Evolutionary conservation across 2,329 filamentous ascomycete genomes (phyloP).

Genomic region (Fusarium verrucosum): DNA sequence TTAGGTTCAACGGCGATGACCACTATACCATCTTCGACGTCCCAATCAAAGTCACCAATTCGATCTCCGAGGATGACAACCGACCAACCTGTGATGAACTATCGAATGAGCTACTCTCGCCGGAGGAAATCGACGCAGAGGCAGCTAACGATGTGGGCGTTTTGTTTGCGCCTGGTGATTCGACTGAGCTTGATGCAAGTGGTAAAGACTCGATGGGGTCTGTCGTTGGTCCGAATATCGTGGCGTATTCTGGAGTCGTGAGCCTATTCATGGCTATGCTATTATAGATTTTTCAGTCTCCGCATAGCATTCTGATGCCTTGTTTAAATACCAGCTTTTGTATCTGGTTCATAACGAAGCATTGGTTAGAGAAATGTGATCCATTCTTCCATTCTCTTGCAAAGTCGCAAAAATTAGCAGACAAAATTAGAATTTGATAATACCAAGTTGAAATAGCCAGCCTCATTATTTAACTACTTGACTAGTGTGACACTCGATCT

Average conservation of each 20-base stretch:
- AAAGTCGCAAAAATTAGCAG: not conserved
- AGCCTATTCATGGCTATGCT: constrained; percentile 5
- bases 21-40: constrained; percentile 77
- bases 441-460: not conserved
- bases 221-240: not conserved
- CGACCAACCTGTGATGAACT: constrained; percentile 61
- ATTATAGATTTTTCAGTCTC: not conserved
- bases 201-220: constrained; percentile 16
- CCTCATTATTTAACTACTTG: too few relatives aligned
- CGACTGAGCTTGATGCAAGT: constrained; percentile 53
- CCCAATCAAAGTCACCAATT: constrained; percentile 74
- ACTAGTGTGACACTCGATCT: not conserved
- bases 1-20: constrained; percentile 69
- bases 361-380: not conserved
- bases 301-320: not conserved
- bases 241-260: constrained; percentile 5
- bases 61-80: constrained; percentile 57
- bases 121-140: constrained; percentile 55
- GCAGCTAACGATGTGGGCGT: constrained; percentile 57
- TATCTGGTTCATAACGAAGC: not conserved
- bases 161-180: constrained; percentile 62
- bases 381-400: not conserved
- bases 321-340: not conserved
- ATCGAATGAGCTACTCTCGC: constrained; percentile 61
- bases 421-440: not conserved